Evolutionary conservation across 2,329 filamentous ascomycete species (phyloP), one percentile per base, ranked within the genome.

Genomic region (Aspergillus awamori): DNA sequence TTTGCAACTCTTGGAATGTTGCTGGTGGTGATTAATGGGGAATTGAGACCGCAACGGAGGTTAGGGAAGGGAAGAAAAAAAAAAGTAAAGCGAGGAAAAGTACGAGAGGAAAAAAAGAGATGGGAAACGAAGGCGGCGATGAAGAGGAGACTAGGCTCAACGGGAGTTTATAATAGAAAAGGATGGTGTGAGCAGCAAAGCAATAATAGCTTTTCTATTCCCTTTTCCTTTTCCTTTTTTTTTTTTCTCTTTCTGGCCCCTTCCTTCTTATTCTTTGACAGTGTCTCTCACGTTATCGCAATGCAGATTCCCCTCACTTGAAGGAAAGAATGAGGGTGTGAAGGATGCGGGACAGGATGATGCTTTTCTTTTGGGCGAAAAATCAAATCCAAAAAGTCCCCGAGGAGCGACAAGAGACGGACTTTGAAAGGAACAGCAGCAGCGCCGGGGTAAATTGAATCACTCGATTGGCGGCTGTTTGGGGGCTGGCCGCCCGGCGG

Each of bases 101-200:
- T 24, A 57, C 33, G 53, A 57, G 59, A 39, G n/a, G 36, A 28
- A 53, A 36, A 52, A 43, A 17, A 52, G 49, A 36, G 38, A 53
- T 28, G 17, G 15, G 36, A 20, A 57, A 22, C 28, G 54, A 58
- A 52, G 22, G 28, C 22, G 38, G 53, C 52, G 39, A 52, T 20
- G 51, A 17, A 26, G 45, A 58, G 28, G 28, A 45, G 20, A 24
- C 36, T 41, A 48, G 24, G 24, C 17, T 22, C 43, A 17, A 11
- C 43, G 17, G n/a, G 41, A 45, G 41, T 45, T 45, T 45, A 45
- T 45, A 45, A 45, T 36, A 36, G 2, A 26, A 36, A 36, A 36
- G 1, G 33, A 45, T 13, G 41, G 17, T 45, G 41, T 22, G 33
- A 24, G 41, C 41, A 45, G 41, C 52, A 26, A 28, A 36, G 33